Evolutionary conservation across 1,284 basidiomycete genomes (phyloP), one percentile per base, ranked within the genome.

Genomic region (Ceratobasidium papillatum): DNA sequence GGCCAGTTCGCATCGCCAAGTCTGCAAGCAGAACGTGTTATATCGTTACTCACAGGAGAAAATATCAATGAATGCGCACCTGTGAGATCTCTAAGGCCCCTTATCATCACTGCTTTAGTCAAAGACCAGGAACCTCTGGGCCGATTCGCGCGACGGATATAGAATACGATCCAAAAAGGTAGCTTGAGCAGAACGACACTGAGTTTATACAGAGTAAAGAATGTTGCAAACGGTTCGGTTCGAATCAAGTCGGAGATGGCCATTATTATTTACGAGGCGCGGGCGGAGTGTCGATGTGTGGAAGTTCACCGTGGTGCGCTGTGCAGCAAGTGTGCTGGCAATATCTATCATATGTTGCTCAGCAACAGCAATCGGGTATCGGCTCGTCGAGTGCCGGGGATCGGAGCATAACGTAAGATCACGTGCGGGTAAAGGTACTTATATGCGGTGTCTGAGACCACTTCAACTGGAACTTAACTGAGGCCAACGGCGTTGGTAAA

Each of bases 81-180:
- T 11, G 58, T 34, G 2, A 72, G 3, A 0, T 51, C 56, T 3
- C 56, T 56, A 27, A 72, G 25, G 0, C 9, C 27, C 2, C 19
- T 49, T 11, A 72, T 17, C 1, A 34, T 19, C 0, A 72, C 30
- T 5, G 43, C 19, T 32, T 72, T 72, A 17, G 41, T 49, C 58
- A 61, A 47, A 11, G 69, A 45, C 69, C 69, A 72, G 1, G 69
- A 72, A 22, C 19, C 12, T 38, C 69, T 59, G 7, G 41, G 69
- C 32, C 56, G 34, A 32, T 62, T 51, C 17, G 43, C 30, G 1
- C 58, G 38, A 22, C 56, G 5, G 2, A 22, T 19, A 34, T 72
- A 72, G 7, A 72, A 34, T 8, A 49, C 3, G 8, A 41, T n/a
- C 41, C 56, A 51, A 58, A 51, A 9, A 8, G 69, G 69, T 11